Evolutionary conservation across 257 asterid species (phyloP).

Genomic region (Oldenlandia corymbosa): DNA sequence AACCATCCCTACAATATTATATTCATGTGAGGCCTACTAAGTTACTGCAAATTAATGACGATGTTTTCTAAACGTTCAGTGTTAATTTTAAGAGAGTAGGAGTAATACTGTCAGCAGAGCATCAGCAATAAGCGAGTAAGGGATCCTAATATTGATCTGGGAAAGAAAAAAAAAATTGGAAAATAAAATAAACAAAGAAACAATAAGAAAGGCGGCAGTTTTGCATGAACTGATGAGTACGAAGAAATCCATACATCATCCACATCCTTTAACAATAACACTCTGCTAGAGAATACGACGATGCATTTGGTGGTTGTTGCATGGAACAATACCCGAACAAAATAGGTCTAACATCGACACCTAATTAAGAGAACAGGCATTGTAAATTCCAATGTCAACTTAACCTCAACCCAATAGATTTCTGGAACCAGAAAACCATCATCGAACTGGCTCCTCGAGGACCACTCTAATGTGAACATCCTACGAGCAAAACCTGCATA

Average conservation of each 20-base stretch:
- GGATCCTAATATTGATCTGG: too few species aligned
- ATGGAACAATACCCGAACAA: slow-evolving; percentile 1
- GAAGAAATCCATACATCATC: slow-evolving; percentile 1
- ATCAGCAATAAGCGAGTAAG: too few species aligned
- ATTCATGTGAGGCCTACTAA: too few species aligned
- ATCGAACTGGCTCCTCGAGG: slow-evolving; percentile 52
- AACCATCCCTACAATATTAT: too few species aligned
- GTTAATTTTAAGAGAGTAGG: too few species aligned
- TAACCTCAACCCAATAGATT: slow-evolving; percentile 30
- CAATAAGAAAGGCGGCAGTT: neutral
- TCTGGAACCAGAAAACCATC: slow-evolving; percentile 30
- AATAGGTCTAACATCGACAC: neutral
- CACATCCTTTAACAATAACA: slow-evolving; percentile 22
- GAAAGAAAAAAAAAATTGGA: too few species aligned
- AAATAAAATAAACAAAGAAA: neutral
- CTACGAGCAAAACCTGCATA: slow-evolving; percentile 74
- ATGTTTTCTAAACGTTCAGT: too few species aligned
- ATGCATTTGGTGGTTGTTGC: slow-evolving; percentile 1
- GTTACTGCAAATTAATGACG: too few species aligned
- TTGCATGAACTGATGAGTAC: slow-evolving; percentile 11
- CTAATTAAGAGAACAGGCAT: neutral
- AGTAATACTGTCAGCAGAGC: too few species aligned
- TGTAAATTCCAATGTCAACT: slow-evolving; percentile 16
- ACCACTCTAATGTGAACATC: slow-evolving; percentile 37
- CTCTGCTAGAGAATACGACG: neutral